phyloP scores from a whole-genome alignment of 495 filamentous ascomycete species.

The Saxophila tyrrhenica region DNA sequence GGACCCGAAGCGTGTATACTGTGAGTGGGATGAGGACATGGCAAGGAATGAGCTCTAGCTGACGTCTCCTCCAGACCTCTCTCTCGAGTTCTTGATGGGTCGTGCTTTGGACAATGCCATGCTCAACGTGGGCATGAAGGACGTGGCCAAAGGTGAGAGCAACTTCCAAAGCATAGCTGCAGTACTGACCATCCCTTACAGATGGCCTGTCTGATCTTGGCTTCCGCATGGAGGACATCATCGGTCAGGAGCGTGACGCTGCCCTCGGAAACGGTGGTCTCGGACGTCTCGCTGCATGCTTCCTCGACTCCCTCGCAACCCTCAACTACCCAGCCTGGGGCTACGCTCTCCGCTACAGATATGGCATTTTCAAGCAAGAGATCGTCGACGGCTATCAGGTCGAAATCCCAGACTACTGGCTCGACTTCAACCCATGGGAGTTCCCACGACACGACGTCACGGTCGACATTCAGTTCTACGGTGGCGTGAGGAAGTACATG shows the following conservation, averaged over 20 bases:
- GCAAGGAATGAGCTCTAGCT: background rate
- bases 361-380: conserved; percentile 99
- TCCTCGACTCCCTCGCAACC: conserved; percentile 89
- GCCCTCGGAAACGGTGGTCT: conserved; percentile 93
- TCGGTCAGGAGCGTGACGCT: conserved; percentile 89
- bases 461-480: conserved; percentile 95
- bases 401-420: conserved; percentile 96
- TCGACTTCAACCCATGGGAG: conserved; percentile 99
- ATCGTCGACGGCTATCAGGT: conserved; percentile 96
- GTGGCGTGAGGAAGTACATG: conserved; percentile 58
- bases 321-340: conserved; percentile 95
- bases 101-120: conserved; percentile 95
- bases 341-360: conserved; percentile 87
- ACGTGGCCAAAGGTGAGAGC: conserved; percentile 47
- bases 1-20: conserved; percentile 91
- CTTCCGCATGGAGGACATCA: conserved; percentile 93
- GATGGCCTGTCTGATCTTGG: conserved; percentile 80
- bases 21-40: conserved; percentile 10
- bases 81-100: conserved; percentile 95
- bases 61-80: conserved; percentile 46
- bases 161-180: background rate
- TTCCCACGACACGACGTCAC: conserved; percentile 91
- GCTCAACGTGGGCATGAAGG: conserved; percentile 85
- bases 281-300: conserved; percentile 88
- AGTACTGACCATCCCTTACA: conserved; percentile 19